phyloP scores from a whole-genome alignment of 1,284 basidiomycete genomes.

The Naganishia liquefaciens region DNA sequence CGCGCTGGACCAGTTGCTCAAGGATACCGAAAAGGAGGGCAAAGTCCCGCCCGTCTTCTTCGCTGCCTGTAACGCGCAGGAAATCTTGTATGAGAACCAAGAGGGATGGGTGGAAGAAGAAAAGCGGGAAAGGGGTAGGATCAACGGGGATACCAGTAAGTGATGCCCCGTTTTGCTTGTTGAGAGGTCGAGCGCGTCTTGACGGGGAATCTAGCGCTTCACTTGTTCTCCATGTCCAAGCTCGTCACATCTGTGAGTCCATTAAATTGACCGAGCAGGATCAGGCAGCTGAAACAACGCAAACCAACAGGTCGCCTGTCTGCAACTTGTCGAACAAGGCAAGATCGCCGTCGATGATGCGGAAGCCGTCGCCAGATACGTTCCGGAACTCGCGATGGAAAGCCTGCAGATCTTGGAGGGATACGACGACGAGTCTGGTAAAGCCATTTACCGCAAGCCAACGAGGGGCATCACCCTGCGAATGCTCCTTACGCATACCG shows the following conservation, averaged over 20 bases:
- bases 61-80: slow-evolving; percentile 43
- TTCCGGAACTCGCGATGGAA: slow-evolving; percentile 41
- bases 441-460: slow-evolving; percentile 37
- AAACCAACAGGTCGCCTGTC: slow-evolving; percentile 39
- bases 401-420: slow-evolving; percentile 40
- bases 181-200: background rate
- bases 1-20: slow-evolving; percentile 38
- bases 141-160: slow-evolving; percentile 45
- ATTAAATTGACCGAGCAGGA: background rate
- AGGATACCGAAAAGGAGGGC: slow-evolving; percentile 31
- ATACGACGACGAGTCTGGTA: slow-evolving; percentile 38
- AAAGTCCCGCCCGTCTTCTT: slow-evolving; percentile 41
- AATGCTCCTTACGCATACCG: slow-evolving; percentile 44
- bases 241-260: slow-evolving; percentile 43
- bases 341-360: slow-evolving; percentile 40
- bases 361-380: slow-evolving; percentile 37
- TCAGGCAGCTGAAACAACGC: no score
- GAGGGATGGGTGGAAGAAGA: slow-evolving; percentile 42
- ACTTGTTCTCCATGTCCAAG: slow-evolving; percentile 47
- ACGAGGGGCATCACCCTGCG: slow-evolving; percentile 43
- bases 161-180: background rate
- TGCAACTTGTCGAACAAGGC: slow-evolving; percentile 44
- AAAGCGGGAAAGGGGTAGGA: slow-evolving; percentile 37
- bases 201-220: slow-evolving; percentile 34
- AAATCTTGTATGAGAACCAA: slow-evolving; percentile 41